Conservation (phyloP, 306 rosid species). For the Bauhinia variegata region DNA sequence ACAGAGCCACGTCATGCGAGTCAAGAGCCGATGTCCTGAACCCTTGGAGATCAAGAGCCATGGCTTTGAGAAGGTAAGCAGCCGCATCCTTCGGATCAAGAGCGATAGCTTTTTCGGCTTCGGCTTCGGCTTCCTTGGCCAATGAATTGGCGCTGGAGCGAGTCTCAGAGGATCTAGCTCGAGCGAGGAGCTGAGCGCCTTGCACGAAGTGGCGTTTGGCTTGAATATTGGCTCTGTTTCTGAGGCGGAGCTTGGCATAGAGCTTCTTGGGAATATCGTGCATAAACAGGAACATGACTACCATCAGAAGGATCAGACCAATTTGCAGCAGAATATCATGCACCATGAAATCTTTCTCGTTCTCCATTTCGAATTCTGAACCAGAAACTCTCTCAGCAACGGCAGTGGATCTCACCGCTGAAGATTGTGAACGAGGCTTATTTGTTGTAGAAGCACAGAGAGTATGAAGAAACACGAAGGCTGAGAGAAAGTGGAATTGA, state of each 20-base stretch:
- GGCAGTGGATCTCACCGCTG: not conserved
- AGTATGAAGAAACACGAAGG: too few species aligned
- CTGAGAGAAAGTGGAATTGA: not conserved
- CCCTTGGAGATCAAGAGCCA: constrained; percentile 76
- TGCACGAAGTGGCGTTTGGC: constrained; percentile 81
- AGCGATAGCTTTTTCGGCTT: constrained; percentile 72
- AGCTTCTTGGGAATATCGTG: constrained; percentile 65
- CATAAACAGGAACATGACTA: constrained; percentile 59
- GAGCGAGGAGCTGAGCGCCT: constrained; percentile 81
- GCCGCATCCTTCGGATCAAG: constrained; percentile 87
- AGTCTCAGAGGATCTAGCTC: constrained; percentile 57
- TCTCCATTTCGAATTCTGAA: constrained; percentile 24
- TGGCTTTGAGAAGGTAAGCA: constrained; percentile 71
- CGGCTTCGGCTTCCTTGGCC: constrained; percentile 57
- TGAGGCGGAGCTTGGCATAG: constrained; percentile 53
- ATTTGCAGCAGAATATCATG: constrained; percentile 65
- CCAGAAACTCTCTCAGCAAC: not conserved
- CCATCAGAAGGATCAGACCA: constrained; percentile 41
- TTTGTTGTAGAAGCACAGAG: not conserved
- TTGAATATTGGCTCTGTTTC: constrained; percentile 43
- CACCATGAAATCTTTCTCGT: constrained; percentile 45
- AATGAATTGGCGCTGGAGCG: constrained; percentile 38
- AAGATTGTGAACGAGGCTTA: too few species aligned
- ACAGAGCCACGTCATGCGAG: constrained; percentile 71
- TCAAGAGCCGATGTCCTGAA: constrained; percentile 79